A percentile compares a stretch with the other conserved stretches of the same genome.
These are phyloP conservation scores for Trichoderma aggressivum DNA, from an alignment of 2,329 filamentous ascomycete genomes.

Conservation along the genomic window DNA sequence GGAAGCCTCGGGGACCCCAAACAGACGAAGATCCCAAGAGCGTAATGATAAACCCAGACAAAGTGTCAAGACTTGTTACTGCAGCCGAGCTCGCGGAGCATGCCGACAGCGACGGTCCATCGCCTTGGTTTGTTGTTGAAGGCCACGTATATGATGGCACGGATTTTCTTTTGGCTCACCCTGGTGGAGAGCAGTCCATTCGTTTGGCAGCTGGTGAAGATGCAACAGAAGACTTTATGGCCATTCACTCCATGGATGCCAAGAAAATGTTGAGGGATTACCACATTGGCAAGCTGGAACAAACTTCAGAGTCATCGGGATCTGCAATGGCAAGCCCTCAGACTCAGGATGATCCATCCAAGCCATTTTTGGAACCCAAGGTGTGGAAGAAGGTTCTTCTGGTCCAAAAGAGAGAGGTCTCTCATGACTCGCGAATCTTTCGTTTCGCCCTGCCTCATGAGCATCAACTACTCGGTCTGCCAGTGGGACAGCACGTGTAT, in stretches of 20 bases:
- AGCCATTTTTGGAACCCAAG: not conserved
- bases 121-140: conserved; percentile 83
- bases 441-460: not conserved
- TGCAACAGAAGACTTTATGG: conserved; percentile 78
- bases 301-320: not conserved
- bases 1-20: not conserved
- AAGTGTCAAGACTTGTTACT: not conserved
- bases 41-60: not conserved
- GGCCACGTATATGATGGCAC: conserved; percentile 89
- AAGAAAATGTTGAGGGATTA: conserved; percentile 43
- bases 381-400: not conserved
- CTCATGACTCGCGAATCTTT: conserved; percentile 2
- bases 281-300: not conserved
- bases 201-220: conserved; percentile 85
- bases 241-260: conserved; percentile 81
- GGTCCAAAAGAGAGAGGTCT: not conserved
- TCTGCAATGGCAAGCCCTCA: not conserved
- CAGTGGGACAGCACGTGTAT: not conserved
- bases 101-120: conserved; percentile 47
- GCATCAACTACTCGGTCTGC: not conserved
- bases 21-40: conserved; percentile 24
- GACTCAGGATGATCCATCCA: not conserved
- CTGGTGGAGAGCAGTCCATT: conserved; percentile 35
- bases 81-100: conserved; percentile 32
- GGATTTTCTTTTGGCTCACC: conserved; percentile 54